A percentile compares a stretch with the other conserved stretches of the same genome.
These are phyloP conservation scores for Pyrenochaeta sp. DNA, from an alignment of 2,329 filamentous ascomycete genomes.

Conservation along the genomic window DNA sequence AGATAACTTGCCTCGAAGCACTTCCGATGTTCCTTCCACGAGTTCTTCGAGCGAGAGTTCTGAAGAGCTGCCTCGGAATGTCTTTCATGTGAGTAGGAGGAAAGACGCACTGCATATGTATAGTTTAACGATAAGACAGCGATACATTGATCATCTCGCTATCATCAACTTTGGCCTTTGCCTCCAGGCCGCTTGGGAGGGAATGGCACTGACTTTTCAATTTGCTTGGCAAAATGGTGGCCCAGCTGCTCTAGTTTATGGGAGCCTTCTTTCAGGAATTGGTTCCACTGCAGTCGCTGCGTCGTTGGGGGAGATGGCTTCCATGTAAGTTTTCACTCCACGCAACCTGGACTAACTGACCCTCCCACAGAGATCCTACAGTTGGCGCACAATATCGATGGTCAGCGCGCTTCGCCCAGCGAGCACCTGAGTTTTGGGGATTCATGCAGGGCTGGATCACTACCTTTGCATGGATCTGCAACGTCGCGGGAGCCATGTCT, in stretches of 20 bases:
- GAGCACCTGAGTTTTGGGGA: constrained; percentile 24
- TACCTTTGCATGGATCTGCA: constrained; percentile 45
- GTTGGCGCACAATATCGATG: constrained; percentile 35
- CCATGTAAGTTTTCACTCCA: constrained; percentile 26
- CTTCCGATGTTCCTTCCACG: no score
- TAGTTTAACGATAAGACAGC: constrained; percentile 4
- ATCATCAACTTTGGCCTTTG: constrained; percentile 21
- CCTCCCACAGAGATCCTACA: constrained; percentile 8
- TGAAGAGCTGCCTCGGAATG: no score
- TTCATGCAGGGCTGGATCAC: constrained; percentile 46
- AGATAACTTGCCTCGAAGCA: no score
- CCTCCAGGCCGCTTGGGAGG: constrained; percentile 20
- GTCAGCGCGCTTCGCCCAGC: constrained; percentile 23
- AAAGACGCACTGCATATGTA: neutral
- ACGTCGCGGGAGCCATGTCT: constrained; percentile 21
- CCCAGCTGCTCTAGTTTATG: constrained; percentile 26
- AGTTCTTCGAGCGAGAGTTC: no score
- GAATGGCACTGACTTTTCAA: constrained; percentile 16
- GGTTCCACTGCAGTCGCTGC: constrained; percentile 36
- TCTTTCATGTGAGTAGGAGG: neutral
- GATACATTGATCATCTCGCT: constrained; percentile 21
- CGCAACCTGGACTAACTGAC: neutral
- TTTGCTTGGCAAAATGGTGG: constrained; percentile 25
- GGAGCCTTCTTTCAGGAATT: constrained; percentile 21
- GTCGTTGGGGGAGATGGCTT: constrained; percentile 32